Conservation (phyloP, 768 basidiomycete genomes). For the Coprinopsis cinerea region DNA sequence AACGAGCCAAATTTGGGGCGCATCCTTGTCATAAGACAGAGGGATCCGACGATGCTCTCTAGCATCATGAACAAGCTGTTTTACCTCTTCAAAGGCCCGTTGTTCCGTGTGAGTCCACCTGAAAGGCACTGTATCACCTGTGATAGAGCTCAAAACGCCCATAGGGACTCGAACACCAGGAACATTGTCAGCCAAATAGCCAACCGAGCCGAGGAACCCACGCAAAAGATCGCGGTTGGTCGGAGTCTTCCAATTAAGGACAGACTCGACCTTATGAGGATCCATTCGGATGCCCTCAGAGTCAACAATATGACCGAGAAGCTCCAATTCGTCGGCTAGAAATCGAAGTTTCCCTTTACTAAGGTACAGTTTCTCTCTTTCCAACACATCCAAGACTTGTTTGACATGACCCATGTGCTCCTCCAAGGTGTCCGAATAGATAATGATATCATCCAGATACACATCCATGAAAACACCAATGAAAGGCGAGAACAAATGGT, state of each 20-base stretch:
- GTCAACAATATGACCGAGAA: slow-evolving; percentile 22
- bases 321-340: slow-evolving; percentile 11
- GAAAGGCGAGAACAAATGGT: slow-evolving; percentile 22
- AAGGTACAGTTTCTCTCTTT: slow-evolving; percentile 23
- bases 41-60: slow-evolving; percentile 19
- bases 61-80: slow-evolving; percentile 16
- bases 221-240: slow-evolving; percentile 27
- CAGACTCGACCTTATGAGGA: slow-evolving; percentile 33
- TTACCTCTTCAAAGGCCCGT: slow-evolving; percentile 30
- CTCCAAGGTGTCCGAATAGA: slow-evolving; percentile 26
- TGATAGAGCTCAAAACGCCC: slow-evolving; percentile 23
- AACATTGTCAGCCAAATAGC: slow-evolving; percentile 28
- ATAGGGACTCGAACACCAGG: slow-evolving; percentile 30
- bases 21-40: slow-evolving; percentile 14
- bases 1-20: slow-evolving; percentile 21
- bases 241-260: slow-evolving; percentile 29
- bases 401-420: slow-evolving; percentile 27
- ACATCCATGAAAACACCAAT: slow-evolving; percentile 26
- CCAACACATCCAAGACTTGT: slow-evolving; percentile 21
- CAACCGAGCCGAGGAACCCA: slow-evolving; percentile 25
- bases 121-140: slow-evolving; percentile 20
- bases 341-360: slow-evolving; percentile 21
- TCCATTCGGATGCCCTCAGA: slow-evolving; percentile 38
- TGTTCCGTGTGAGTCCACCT: slow-evolving; percentile 25
- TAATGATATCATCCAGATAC: slow-evolving; percentile 24